Evolutionary conservation across 2,329 filamentous ascomycete genomes (phyloP), one percentile per base, ranked within the genome.

Genomic region (Cladorrhinum sp.): DNA sequence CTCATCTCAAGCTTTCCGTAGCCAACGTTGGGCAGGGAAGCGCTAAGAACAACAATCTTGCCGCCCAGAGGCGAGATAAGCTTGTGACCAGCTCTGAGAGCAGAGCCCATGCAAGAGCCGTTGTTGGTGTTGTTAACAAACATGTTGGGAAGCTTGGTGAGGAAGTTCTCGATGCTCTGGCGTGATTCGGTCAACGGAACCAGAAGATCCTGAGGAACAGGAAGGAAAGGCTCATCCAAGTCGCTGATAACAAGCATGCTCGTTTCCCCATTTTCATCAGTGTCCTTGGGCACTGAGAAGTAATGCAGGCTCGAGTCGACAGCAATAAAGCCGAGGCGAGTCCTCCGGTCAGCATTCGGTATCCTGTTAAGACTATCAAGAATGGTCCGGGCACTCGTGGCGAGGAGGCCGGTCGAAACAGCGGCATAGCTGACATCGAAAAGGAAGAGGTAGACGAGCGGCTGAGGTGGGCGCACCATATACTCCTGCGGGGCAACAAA

Each of bases 401-500:
- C 95, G 62, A 98, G 81, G 29, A 99, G 86, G 53, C 95, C 95
- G 65, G 88, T 96, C 16, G 92, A 92, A 16, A 97, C 90, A 29
- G 93, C 87, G 12, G 91, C 87, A 69, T 92, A 96, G 80, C 92
- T 96, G 65, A 97, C 93, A 69, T 97, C 93, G 71, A 98, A 91
- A 68, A 96, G 81, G 83, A 98, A 98, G 13, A 97, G 84, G 73
- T 98, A 98, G 41, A 97, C 93, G 41, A 98, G 81, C 41, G 95
- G 95, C 76, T 96, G 93, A 50, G 95, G 95, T 59, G 95, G 93
- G 63, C 95, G 90, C 36, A 99, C 95, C 95, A 99, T 99, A 77
- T 99, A 99, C 77, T 99, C 95, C 76, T 99, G 95, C 1, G 95
- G 95, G 12, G 95, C 95, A 67, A 99, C 91, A 72, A 97, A 99